Evolutionary conservation across 2,329 filamentous ascomycete genomes (phyloP).

Genomic region (Clarireedia homoeocarpa): DNA sequence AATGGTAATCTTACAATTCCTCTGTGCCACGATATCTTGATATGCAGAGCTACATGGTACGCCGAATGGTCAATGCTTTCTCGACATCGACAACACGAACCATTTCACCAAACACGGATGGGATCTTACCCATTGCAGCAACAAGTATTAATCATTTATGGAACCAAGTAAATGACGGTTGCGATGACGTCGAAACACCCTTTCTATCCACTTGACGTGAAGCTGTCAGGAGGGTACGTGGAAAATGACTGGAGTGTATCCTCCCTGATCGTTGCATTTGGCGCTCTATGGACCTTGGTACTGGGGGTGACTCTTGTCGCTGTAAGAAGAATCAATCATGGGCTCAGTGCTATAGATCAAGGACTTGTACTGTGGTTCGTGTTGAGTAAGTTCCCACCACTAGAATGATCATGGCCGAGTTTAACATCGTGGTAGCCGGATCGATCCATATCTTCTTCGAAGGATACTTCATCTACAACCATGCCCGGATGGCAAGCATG

Average conservation of each 20-base stretch:
- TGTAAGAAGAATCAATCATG: slow-evolving; percentile 16
- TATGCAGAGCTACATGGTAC: neutral
- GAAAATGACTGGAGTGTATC: slow-evolving; percentile 17
- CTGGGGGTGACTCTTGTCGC: slow-evolving; percentile 14
- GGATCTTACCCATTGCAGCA: neutral
- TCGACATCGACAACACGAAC: neutral
- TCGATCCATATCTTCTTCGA: slow-evolving; percentile 27
- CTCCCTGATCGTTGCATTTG: slow-evolving; percentile 21
- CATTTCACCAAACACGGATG: neutral
- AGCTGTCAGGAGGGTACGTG: slow-evolving; percentile 21
- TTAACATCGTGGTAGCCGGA: slow-evolving; percentile 31
- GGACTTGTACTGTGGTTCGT: slow-evolving; percentile 26
- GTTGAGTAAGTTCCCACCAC: slow-evolving; percentile 35
- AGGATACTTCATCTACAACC: slow-evolving; percentile 43
- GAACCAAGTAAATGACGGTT: slow-evolving; percentile 2
- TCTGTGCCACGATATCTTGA: neutral
- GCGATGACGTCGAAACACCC: slow-evolving; percentile 16
- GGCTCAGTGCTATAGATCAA: slow-evolving; percentile 17
- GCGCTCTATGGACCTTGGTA: slow-evolving; percentile 15
- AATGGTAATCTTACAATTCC: neutral
- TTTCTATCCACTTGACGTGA: slow-evolving; percentile 20
- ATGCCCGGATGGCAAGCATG: slow-evolving; percentile 33
- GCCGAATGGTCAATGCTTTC: neutral
- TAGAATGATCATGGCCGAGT: slow-evolving; percentile 19
- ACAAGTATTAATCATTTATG: neutral